These are phyloP conservation scores for Phytophthora cryptogea DNA, from an alignment of 352 stramenopile species.

Conservation along the genomic window DNA sequence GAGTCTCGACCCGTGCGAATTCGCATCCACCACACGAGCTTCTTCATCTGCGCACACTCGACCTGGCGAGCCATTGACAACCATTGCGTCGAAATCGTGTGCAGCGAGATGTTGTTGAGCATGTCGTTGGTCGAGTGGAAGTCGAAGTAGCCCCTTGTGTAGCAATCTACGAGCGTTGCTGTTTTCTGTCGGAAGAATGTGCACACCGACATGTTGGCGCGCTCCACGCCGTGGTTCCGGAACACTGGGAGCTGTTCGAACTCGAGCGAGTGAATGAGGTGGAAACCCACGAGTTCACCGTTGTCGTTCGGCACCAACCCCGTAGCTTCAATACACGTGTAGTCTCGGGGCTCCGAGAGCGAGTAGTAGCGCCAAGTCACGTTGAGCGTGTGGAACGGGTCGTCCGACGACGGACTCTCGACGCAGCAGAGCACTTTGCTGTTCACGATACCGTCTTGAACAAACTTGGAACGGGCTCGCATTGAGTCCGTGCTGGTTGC, in stretches of 20 bases:
- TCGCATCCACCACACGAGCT: constrained; percentile 49
- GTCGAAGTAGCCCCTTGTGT: constrained; percentile 52
- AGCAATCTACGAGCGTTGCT: constrained; percentile 42
- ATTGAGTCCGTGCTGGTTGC: constrained; percentile 41
- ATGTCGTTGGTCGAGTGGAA: constrained; percentile 45
- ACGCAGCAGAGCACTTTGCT: constrained; percentile 38
- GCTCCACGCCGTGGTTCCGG: constrained; percentile 37
- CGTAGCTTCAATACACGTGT: constrained; percentile 59
- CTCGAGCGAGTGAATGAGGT: constrained; percentile 61
- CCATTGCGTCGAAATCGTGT: constrained; percentile 50
- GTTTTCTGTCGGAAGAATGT: constrained; percentile 46
- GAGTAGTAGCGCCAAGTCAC: constrained; percentile 57
- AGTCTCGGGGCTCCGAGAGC: constrained; percentile 50
- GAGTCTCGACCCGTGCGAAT: constrained; percentile 42
- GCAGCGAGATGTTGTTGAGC: constrained; percentile 52
- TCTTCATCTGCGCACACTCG: constrained; percentile 53
- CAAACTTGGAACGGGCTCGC: constrained; percentile 47
- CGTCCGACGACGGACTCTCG: constrained; percentile 36
- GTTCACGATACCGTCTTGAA: constrained; percentile 50
- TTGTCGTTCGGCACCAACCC: constrained; percentile 41
- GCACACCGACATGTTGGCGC: constrained; percentile 56
- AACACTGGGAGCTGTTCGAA: constrained; percentile 50
- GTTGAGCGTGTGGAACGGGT: constrained; percentile 55
- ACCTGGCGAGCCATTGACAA: constrained; percentile 40
- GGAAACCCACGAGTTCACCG: constrained; percentile 55